Percentiles rank a stretch among this genome's conserved stretches.
Evolutionary conservation across 1,284 basidiomycete species (phyloP).

Genomic region (Trametes pubescens): DNA sequence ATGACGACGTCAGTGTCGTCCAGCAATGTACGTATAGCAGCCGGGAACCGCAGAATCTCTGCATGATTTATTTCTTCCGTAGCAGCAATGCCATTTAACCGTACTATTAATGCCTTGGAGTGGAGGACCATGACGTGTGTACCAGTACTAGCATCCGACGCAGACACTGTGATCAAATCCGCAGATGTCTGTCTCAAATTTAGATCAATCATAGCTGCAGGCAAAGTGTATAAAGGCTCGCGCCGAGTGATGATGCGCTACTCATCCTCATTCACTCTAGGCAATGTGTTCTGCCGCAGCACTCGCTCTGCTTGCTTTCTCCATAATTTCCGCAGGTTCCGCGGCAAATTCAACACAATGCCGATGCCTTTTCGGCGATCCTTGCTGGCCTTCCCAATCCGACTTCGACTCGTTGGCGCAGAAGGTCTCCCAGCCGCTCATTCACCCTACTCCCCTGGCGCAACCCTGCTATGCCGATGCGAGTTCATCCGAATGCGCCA

Average conservation of each 20-base stretch:
- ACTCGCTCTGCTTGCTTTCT: not conserved
- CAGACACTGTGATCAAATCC: not conserved
- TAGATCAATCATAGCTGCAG: not conserved
- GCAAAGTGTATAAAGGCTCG: not conserved
- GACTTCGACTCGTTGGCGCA: conserved; percentile 46
- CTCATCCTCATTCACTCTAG: not conserved
- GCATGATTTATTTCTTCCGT: not conserved
- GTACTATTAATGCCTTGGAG: not conserved
- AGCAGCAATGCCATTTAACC: not conserved
- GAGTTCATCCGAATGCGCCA: conserved; percentile 45
- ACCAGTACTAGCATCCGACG: not conserved
- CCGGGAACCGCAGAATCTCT: not conserved
- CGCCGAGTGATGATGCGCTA: not conserved
- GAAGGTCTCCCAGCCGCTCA: conserved; percentile 48
- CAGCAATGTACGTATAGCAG: not conserved
- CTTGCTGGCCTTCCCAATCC: conserved; percentile 51
- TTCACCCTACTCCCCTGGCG: conserved; percentile 48
- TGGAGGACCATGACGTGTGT: not conserved
- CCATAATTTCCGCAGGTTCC: not conserved
- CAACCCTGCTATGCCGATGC: conserved; percentile 47
- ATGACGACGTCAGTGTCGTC: not conserved
- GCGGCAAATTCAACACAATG: conserved; percentile 15
- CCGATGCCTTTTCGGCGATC: conserved; percentile 41
- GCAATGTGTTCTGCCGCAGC: not conserved
- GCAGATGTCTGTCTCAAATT: not conserved